phyloP scores from a whole-genome alignment of 352 stramenopile species.

The Phytophthora quininea region DNA sequence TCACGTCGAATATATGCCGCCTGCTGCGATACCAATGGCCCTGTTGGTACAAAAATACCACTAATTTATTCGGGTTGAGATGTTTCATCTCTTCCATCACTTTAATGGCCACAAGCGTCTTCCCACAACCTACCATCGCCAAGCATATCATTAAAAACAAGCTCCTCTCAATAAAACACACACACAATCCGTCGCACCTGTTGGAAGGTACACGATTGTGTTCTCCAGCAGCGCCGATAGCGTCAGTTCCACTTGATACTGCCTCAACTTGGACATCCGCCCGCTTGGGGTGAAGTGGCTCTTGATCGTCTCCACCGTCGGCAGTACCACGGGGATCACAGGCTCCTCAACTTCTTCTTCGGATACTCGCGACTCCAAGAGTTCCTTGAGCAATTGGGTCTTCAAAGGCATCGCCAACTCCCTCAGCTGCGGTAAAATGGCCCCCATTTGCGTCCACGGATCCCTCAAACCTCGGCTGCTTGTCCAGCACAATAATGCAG shows the following conservation, averaged over 20 bases:
- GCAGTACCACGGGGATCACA: slow-evolving; percentile 24
- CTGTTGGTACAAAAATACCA: slow-evolving; percentile 80
- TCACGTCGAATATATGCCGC: slow-evolving; percentile 73
- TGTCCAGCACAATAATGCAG: slow-evolving; percentile 42
- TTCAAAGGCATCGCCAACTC: slow-evolving; percentile 30
- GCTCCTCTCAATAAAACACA: no score
- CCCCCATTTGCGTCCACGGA: slow-evolving; percentile 37
- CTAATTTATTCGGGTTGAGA: slow-evolving; percentile 58
- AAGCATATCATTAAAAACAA: no score
- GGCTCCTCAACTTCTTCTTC: background rate
- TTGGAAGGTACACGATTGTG: slow-evolving; percentile 82
- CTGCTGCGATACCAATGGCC: slow-evolving; percentile 78
- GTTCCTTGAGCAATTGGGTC: slow-evolving; percentile 28
- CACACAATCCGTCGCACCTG: no score
- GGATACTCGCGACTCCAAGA: no score
- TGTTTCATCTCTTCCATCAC: slow-evolving; percentile 69
- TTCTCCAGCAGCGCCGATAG: slow-evolving; percentile 77
- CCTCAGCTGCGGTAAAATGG: slow-evolving; percentile 41
- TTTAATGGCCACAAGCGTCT: slow-evolving; percentile 80
- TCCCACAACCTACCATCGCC: slow-evolving; percentile 59
- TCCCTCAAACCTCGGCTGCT: slow-evolving; percentile 10
- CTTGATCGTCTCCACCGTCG: slow-evolving; percentile 40
- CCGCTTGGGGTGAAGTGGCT: slow-evolving; percentile 33
- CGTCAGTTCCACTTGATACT: slow-evolving; percentile 75
- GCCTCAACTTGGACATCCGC: slow-evolving; percentile 57